Evolutionary conservation across 2,329 filamentous ascomycete species (phyloP), one percentile per base, ranked within the genome.

Genomic region (Pyricularia sp.): DNA sequence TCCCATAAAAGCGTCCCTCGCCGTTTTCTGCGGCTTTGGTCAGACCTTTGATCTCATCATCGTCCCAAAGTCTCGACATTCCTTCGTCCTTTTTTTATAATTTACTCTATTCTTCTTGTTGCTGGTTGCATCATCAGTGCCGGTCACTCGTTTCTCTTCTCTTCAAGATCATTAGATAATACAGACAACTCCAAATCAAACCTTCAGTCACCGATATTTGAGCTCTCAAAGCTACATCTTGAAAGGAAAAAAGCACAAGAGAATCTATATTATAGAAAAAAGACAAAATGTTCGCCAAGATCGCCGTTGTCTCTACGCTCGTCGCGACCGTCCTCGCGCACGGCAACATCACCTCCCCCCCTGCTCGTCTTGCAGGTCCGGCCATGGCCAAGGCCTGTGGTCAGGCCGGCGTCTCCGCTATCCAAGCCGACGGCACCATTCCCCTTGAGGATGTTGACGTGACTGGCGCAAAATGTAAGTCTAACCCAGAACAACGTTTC

Each of bases 331-430:
- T 79, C 66, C 77, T 77, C 30, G 80, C 78, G 31, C 82, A 84
- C 72, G 82, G 82, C 69, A 79, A 79, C 72, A 76, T 84, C 76
- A 77, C 75, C 59, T 77, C 74, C 4, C 83, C 83, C 4, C 64
- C 76, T 0, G 74, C 81, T n/a, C 81, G 83, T 50, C 68, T 74
- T 31, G 76, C 81, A 20, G 82, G 82, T 6, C 69, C 77, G 2
- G 81, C 81, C 69, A 84, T 79, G 80, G 76, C 76, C 50, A 72
- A 77, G 4, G 78, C 80, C 4, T 85, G 83, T 68, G 83, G 83
- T 7, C 73, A 81, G 6, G 75, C 78, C 67, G 79, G 81, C 33
- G 78, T 80, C 20, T 71, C 78, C 66, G 74, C 75, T 4, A 73
- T 79, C 23, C 73, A 79, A 1, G 69, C 75, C 17, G 79, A 80